Evolutionary conservation across 2,329 filamentous ascomycete genomes (phyloP).

Genomic region (Tolypocladium ovalisporum): DNA sequence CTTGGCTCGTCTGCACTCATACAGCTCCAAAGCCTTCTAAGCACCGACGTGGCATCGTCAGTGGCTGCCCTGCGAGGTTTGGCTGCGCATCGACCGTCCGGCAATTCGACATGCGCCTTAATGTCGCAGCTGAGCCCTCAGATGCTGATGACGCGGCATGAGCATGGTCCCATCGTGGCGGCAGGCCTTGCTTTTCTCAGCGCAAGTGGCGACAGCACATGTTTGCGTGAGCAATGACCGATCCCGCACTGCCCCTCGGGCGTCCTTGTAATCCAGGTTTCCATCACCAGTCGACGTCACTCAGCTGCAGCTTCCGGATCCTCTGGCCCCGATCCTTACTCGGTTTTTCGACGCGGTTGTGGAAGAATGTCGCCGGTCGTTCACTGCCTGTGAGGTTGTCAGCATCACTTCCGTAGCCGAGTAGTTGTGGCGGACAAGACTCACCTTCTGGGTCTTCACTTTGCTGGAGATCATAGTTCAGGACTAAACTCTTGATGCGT

Average conservation of each 20-base stretch:
- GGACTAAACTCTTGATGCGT: slow-evolving; percentile 92
- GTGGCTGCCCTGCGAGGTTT: neutral
- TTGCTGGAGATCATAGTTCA: slow-evolving; percentile 91
- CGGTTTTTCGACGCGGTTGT: slow-evolving; percentile 45
- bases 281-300: slow-evolving; percentile 90
- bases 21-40: neutral
- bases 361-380: slow-evolving; percentile 33
- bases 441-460: slow-evolving; percentile 70
- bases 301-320: slow-evolving; percentile 82
- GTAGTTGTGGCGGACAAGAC: slow-evolving; percentile 8
- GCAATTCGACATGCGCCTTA: neutral
- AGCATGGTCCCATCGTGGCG: no score
- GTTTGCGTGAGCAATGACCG: neutral
- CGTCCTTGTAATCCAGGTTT: neutral
- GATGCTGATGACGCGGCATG: neutral
- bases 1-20: neutral
- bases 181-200: neutral
- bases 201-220: neutral
- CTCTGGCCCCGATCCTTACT: slow-evolving; percentile 64
- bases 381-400: slow-evolving; percentile 32
- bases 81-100: neutral
- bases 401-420: neutral
- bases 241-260: neutral
- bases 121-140: neutral
- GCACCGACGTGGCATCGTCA: neutral